Conservation (phyloP, 352 stramenopile species). For the Phytopythium vexans region DNA sequence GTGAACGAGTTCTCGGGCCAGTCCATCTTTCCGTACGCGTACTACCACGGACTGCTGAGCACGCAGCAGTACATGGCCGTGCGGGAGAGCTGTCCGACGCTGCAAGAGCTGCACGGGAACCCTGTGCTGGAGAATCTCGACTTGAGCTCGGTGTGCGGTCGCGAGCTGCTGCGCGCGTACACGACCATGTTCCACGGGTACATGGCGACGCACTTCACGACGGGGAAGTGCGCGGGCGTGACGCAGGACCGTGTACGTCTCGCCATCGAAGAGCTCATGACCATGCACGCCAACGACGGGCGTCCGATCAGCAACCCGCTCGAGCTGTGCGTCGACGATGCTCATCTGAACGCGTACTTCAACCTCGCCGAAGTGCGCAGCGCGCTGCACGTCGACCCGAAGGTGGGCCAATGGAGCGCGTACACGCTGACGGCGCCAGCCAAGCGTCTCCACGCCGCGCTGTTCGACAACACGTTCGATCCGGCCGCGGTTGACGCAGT, state of each 20-base stretch:
- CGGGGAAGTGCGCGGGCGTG: slow-evolving; percentile 13
- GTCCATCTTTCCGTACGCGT: slow-evolving; percentile 40
- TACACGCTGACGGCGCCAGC: slow-evolving; percentile 4
- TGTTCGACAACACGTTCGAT: slow-evolving; percentile 10
- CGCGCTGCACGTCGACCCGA: slow-evolving; percentile 45
- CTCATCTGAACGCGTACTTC: slow-evolving; percentile 42
- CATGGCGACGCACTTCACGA: slow-evolving; percentile 29
- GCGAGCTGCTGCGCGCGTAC: slow-evolving; percentile 3
- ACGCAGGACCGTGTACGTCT: slow-evolving; percentile 6
- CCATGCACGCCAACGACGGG: slow-evolving; percentile 9
- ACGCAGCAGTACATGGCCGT: slow-evolving; percentile 38
- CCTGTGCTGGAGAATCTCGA: background rate
- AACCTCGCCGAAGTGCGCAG: slow-evolving; percentile 37
- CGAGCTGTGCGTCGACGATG: slow-evolving; percentile 20
- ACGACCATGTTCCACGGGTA: slow-evolving; percentile 4
- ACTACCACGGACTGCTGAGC: slow-evolving; percentile 46
- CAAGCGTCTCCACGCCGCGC: background rate
- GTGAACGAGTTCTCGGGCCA: slow-evolving; percentile 28
- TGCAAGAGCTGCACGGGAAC: slow-evolving; percentile 13
- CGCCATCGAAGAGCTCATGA: slow-evolving; percentile 14
- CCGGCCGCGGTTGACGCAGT: slow-evolving; percentile 8
- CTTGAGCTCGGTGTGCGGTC: slow-evolving; percentile 6
- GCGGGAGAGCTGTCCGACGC: slow-evolving; percentile 17
- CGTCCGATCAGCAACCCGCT: slow-evolving; percentile 28
- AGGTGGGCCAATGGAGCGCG: slow-evolving; percentile 8